Conservation (phyloP, 192 early-diverging fungal species). For the Coemansia biformis region DNA sequence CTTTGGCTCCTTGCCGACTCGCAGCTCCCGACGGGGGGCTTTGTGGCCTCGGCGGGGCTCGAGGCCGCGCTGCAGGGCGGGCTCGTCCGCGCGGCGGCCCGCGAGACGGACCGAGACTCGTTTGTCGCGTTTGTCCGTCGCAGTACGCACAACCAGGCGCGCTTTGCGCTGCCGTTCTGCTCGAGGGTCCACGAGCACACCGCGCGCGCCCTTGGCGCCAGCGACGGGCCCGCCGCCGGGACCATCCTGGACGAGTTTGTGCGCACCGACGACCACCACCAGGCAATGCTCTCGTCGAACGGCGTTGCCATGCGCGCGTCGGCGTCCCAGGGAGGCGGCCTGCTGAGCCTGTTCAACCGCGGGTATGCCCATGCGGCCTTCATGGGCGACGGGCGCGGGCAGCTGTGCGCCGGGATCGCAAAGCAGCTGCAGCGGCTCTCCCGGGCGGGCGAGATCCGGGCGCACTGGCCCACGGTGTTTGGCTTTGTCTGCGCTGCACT, state of each 20-base stretch:
- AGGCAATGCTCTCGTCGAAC: conserved; percentile 41
- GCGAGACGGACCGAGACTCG: conserved; percentile 19
- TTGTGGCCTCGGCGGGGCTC: conserved; percentile 87
- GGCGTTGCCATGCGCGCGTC: conserved; percentile 42
- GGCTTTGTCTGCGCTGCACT: conserved; percentile 58
- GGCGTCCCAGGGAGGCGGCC: conserved; percentile 45
- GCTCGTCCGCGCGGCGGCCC: conserved; percentile 37
- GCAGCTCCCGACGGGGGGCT: conserved; percentile 90
- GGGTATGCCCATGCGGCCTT: conserved; percentile 34
- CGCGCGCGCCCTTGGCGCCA: conserved; percentile 3
- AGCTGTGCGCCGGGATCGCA: conserved; percentile 14
- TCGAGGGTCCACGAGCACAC: conserved; percentile 21
- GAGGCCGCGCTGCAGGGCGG: conserved; percentile 77
- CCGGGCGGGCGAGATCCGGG: conserved; percentile 45
- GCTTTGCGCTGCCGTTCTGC: conserved; percentile 67
- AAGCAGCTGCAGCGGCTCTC: conserved; percentile 51
- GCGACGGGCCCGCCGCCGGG: conserved; percentile 10
- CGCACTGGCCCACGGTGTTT: conserved; percentile 80
- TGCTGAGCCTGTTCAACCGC: conserved; percentile 46
- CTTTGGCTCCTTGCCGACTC: conserved; percentile 86
- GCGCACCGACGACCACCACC: conserved; percentile 27
- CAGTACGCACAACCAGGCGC: conserved; percentile 66
- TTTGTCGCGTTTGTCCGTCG: conserved; percentile 51
- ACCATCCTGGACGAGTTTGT: conserved; percentile 5
- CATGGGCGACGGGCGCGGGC: conserved; percentile 27